Conservation (phyloP, 2,329 filamentous ascomycete species). For the Fusarium sacchari region DNA sequence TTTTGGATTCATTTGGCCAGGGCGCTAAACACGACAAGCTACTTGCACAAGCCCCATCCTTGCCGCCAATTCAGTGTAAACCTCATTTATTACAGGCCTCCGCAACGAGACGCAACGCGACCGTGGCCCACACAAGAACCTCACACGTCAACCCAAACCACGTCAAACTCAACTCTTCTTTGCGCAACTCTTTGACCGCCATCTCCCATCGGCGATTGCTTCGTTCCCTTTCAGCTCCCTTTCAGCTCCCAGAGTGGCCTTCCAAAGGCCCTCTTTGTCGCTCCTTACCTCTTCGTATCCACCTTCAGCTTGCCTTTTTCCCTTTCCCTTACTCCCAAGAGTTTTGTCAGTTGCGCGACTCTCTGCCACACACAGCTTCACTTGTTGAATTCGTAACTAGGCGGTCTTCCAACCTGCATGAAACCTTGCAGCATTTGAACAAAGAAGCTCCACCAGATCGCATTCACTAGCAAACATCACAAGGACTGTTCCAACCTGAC, state of each 20-base stretch:
- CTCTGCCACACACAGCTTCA: constrained; percentile 20
- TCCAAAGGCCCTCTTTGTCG: constrained; percentile 22
- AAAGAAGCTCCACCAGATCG: constrained; percentile 19
- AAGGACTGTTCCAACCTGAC: constrained; percentile 11
- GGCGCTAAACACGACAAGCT: constrained; percentile 28
- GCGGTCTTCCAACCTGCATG: constrained; percentile 5
- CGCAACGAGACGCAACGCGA: constrained; percentile 36
- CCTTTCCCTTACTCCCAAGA: constrained; percentile 5
- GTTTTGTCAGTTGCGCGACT: constrained; percentile 15
- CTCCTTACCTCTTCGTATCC: constrained; percentile 11
- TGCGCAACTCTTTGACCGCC: constrained; percentile 23
- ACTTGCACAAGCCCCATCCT: constrained; percentile 13
- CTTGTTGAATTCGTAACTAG: neutral
- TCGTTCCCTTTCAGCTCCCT: constrained; percentile 9
- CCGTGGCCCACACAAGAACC: constrained; percentile 36
- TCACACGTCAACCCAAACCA: constrained; percentile 20
- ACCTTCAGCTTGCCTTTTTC: constrained; percentile 13
- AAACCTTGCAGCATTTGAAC: constrained; percentile 9
- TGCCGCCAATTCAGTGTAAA: constrained; percentile 10
- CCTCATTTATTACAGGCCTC: constrained; percentile 27
- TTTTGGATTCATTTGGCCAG: constrained; percentile 8
- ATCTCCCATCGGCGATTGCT: constrained; percentile 28
- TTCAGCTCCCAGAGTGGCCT: constrained; percentile 19
- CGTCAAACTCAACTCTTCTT: constrained; percentile 12
- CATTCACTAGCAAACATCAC: constrained; percentile 5